phyloP scores from a whole-genome alignment of 2,329 filamentous ascomycete genomes.

The Colletotrichum sp. region DNA sequence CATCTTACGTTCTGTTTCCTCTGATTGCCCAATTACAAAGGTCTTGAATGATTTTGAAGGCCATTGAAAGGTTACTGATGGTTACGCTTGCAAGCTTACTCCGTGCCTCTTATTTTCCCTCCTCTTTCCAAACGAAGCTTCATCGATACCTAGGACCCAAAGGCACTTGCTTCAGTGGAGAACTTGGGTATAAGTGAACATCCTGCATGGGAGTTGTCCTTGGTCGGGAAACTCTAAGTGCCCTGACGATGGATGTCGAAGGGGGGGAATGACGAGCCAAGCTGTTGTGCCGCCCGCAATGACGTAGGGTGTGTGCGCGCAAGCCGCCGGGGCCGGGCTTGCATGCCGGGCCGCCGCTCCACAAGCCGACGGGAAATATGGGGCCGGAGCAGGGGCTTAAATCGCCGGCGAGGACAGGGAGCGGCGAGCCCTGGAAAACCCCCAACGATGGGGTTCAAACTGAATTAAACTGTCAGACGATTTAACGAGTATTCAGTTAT shows the following conservation, averaged over 20 bases:
- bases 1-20: neutral
- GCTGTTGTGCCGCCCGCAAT: neutral
- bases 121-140: neutral
- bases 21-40: neutral
- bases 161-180: neutral
- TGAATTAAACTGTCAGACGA: neutral
- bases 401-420: neutral
- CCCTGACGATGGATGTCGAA: neutral
- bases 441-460: neutral
- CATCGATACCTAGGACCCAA: neutral
- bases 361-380: neutral
- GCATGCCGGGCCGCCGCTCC: neutral
- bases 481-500: neutral
- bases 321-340: neutral
- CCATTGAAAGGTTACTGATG: neutral
- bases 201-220: neutral
- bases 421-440: neutral
- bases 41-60: neutral
- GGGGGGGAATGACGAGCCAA: neutral
- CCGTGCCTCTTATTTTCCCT: neutral
- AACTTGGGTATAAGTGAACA: neutral
- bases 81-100: neutral
- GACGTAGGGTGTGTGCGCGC: constrained; percentile 6
- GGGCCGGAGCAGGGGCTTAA: neutral
- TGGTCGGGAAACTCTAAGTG: constrained; percentile 1